Percentiles rank a stretch among this genome's conserved stretches.
These are phyloP conservation scores for Pichia sp. DNA, from an alignment of 1,139 yeast species.

Conservation along the genomic window DNA sequence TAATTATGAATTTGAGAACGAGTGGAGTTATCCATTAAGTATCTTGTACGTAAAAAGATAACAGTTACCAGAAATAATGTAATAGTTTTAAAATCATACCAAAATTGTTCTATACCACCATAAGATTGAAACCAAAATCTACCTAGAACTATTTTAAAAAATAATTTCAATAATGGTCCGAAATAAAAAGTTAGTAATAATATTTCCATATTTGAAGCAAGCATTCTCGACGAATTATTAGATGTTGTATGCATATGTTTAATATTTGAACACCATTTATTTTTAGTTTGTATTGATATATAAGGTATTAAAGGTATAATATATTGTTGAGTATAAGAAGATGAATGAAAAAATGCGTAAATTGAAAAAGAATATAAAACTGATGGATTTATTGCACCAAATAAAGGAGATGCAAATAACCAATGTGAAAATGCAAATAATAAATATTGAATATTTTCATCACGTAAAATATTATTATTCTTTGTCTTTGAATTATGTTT, in stretches of 20 bases:
- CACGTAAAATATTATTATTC: slow-evolving; percentile 20
- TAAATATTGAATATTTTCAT: slow-evolving; percentile 49
- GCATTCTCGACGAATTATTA: slow-evolving; percentile 41
- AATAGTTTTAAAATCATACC: slow-evolving; percentile 22
- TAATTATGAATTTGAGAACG: slow-evolving; percentile 36
- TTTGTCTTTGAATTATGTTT: neutral
- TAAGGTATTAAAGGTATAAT: slow-evolving; percentile 31
- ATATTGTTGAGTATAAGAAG: slow-evolving; percentile 40
- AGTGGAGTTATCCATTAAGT: slow-evolving; percentile 38
- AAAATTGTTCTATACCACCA: slow-evolving; percentile 13
- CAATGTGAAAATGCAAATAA: slow-evolving; percentile 36
- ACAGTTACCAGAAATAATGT: slow-evolving; percentile 31
- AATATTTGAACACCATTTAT: slow-evolving; percentile 23
- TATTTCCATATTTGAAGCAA: slow-evolving; percentile 45
- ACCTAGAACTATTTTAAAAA: slow-evolving; percentile 21
- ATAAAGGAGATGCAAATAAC: slow-evolving; percentile 18
- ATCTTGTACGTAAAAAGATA: slow-evolving; percentile 43
- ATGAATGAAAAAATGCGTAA: slow-evolving; percentile 52
- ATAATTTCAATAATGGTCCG: slow-evolving; percentile 22
- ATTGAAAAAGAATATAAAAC: slow-evolving; percentile 45
- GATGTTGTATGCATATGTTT: slow-evolving; percentile 34
- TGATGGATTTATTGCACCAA: slow-evolving; percentile 22
- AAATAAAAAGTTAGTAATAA: slow-evolving; percentile 27
- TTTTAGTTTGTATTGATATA: slow-evolving; percentile 13
- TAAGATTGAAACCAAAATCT: slow-evolving; percentile 24